Conservation (phyloP, 371 early-diverging fungal species). For the Haplosporangium sp. region DNA sequence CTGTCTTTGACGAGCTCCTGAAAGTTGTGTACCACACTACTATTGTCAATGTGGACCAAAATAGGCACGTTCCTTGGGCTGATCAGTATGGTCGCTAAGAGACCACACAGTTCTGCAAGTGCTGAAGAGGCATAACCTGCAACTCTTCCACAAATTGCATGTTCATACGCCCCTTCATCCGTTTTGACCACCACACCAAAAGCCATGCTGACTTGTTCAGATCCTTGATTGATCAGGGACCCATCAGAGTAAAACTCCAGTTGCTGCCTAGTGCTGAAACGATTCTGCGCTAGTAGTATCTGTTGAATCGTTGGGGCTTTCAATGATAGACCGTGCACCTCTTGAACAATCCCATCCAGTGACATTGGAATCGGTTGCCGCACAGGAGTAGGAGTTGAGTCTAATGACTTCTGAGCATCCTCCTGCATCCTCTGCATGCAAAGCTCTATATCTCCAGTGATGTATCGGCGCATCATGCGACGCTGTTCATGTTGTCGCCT, state of each 20-base stretch:
- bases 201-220: not conserved
- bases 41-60: constrained; percentile 8
- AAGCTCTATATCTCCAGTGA: not conserved
- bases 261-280: not conserved
- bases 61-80: constrained; percentile 7
- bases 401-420: not conserved
- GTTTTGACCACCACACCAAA: not conserved
- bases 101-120: constrained; percentile 16
- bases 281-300: not conserved
- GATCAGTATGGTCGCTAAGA: constrained; percentile 4
- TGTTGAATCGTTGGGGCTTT: not conserved
- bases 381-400: not conserved
- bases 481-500: not conserved
- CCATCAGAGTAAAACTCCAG: constrained; percentile 1
- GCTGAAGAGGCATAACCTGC: constrained; percentile 15
- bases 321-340: not conserved
- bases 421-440: not conserved
- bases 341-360: not conserved
- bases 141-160: not conserved
- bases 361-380: not conserved
- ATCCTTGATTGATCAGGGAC: not conserved
- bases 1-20: constrained; percentile 1
- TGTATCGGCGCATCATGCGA: not conserved
- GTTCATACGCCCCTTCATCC: not conserved
- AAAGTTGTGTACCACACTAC: constrained; percentile 1